Conservation (phyloP, 441 rosid genomes). For the Cnidoscolus chayamansa region DNA sequence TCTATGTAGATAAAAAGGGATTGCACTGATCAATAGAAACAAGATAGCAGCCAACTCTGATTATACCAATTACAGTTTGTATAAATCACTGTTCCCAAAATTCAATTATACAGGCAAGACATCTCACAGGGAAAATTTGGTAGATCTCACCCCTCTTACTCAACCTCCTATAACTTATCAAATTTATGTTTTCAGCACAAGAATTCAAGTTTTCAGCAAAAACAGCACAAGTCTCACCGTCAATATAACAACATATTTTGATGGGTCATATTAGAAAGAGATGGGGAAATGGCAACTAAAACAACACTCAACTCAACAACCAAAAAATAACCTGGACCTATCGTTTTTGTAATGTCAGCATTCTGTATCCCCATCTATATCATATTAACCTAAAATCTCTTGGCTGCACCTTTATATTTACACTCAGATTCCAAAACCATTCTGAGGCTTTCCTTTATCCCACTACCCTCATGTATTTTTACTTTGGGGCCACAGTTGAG, state of each 20-base stretch:
- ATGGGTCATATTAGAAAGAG: background rate
- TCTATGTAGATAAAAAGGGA: background rate
- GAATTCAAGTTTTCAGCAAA: slow-evolving; percentile 16
- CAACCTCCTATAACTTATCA: slow-evolving; percentile 19
- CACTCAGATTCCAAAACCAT: slow-evolving; percentile 49
- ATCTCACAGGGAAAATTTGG: slow-evolving; percentile 30
- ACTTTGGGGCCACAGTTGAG: slow-evolving; percentile 15
- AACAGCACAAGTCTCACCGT: slow-evolving; percentile 21
- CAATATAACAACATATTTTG: background rate
- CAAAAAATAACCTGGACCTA: slow-evolving; percentile 22
- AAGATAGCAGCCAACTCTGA: background rate
- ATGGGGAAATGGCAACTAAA: slow-evolving; percentile 3
- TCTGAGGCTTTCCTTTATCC: slow-evolving; percentile 18
- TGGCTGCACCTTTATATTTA: slow-evolving; percentile 51
- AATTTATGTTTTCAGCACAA: slow-evolving; percentile 14
- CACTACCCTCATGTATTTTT: slow-evolving; percentile 15
- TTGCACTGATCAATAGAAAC: slow-evolving; percentile 11
- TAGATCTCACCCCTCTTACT: slow-evolving; percentile 34
- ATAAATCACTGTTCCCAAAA: slow-evolving; percentile 32
- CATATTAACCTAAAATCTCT: slow-evolving; percentile 33
- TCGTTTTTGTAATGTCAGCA: slow-evolving; percentile 29
- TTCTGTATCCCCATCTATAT: slow-evolving; percentile 25
- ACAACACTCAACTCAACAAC: slow-evolving; percentile 11
- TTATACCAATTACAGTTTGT: slow-evolving; percentile 30
- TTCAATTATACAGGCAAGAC: slow-evolving; percentile 48